These are phyloP conservation scores for Botryotinia globosa DNA, from an alignment of 2,329 filamentous ascomycete genomes.

Conservation along the genomic window DNA sequence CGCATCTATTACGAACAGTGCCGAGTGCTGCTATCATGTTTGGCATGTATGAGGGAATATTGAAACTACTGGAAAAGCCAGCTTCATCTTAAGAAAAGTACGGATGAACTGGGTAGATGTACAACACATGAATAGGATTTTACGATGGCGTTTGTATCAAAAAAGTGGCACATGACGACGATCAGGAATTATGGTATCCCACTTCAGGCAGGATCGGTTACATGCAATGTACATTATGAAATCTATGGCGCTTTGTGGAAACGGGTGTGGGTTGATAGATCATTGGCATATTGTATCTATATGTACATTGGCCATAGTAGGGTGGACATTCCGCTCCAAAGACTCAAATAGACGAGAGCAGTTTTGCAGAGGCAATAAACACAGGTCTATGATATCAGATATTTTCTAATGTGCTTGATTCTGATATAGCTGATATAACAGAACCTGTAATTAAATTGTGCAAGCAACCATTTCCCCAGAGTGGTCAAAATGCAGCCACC, in stretches of 20 bases:
- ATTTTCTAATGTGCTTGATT: neutral
- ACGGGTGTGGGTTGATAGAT: constrained; percentile 7
- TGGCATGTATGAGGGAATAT: constrained; percentile 63
- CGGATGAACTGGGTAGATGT: neutral
- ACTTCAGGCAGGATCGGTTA: constrained; percentile 3
- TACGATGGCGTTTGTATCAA: constrained; percentile 28
- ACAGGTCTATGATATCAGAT: neutral
- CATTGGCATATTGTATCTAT: neutral
- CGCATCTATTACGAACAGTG: constrained; percentile 86
- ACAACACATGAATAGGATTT: constrained; percentile 19
- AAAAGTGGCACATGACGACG: constrained; percentile 15
- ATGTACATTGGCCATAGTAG: neutral
- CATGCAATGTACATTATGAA: constrained; percentile 18
- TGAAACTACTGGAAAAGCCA: constrained; percentile 36
- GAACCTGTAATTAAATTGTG: neutral
- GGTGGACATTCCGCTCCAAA: constrained; percentile 16
- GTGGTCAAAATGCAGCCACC: constrained; percentile 1
- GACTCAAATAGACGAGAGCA: constrained; percentile 5
- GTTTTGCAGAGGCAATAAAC: neutral
- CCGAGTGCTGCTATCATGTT: constrained; percentile 96
- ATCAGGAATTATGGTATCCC: constrained; percentile 12
- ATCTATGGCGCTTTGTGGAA: constrained; percentile 13
- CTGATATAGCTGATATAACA: neutral
- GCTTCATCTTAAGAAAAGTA: constrained; percentile 30
- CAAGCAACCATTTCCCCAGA: neutral